Evolutionary conservation across 768 basidiomycete genomes (phyloP), one percentile per base, ranked within the genome.

Genomic region (Collybia mongolica): DNA sequence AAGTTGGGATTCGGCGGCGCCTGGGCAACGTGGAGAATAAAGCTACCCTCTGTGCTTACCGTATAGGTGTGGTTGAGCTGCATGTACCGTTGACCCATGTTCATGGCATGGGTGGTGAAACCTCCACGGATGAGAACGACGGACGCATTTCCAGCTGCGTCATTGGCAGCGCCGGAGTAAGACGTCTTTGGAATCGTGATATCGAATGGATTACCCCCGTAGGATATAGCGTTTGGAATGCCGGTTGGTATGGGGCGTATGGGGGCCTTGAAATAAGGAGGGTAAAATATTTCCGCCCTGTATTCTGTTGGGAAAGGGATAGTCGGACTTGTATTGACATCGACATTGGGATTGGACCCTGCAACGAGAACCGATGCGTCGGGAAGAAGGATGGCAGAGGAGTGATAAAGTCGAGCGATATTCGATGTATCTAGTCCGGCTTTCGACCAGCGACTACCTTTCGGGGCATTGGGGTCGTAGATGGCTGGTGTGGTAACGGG

Each of bases 361-460:
- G 91, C 92, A 56, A 96, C 80, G 43, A 97, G 66, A 32, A 98
- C 85, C 2, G 89, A 90, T 1, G 82, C 90, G 52, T 90, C 93
- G 7, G 93, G 87, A 14, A 98, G 81, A 20, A 98, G 80, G n/a
- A 95, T 79, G 7, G 93, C 94, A 0, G 82, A 81, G 0, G 93
- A 96, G 70, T 98, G 96, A 69, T 98, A 98, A 61, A 98, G 67
- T 47, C 94, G 78, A 39, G 93, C 75, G 52, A 94, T 86, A 12
- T 56, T 74, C 0, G 88, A 84, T 0, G 80, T 73, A 5, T 64
- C 61, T 6, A 94, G 66, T 17, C 87, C 86, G 0, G 75, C 73
- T 35, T 76, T 84, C 32, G 88, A 86, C 89, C 86, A 93, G 15
- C 87, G 82, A 32, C 71, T 72, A 5, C 95, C 95, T 11, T 71